A percentile compares a stretch with the other conserved stretches of the same genome.
These are phyloP conservation scores for Vitis hybrid DNA, from an alignment of 177 flowering plant genomes.

Conservation along the genomic window DNA sequence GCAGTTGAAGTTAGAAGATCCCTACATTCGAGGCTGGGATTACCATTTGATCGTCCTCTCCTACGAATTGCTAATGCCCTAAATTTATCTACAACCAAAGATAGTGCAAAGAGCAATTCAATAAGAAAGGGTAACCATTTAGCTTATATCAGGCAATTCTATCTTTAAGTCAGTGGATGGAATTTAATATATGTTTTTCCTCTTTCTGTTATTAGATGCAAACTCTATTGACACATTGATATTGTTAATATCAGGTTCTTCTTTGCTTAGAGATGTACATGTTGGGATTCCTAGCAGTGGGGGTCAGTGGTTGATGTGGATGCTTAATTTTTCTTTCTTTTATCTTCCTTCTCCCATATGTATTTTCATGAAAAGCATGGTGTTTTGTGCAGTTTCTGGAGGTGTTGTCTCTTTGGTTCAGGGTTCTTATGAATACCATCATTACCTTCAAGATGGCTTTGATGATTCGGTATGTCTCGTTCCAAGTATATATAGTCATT, in stretches of 20 bases:
- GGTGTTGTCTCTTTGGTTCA: conserved; percentile 68
- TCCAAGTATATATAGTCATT: not conserved
- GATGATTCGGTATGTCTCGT: conserved; percentile 73
- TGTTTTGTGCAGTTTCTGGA: conserved; percentile 64
- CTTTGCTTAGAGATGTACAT: conserved; percentile 85
- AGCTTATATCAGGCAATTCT: not conserved
- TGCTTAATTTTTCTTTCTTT: not conserved
- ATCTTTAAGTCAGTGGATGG: not conserved
- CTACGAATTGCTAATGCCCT: conserved; percentile 78
- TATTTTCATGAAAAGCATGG: not conserved
- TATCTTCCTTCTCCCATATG: not conserved
- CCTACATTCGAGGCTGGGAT: conserved; percentile 75
- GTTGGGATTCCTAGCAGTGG: conserved; percentile 78
- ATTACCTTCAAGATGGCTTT: conserved; percentile 89
- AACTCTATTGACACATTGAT: conserved; percentile 5
- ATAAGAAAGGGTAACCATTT: conserved; percentile 45
- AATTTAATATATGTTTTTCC: not conserved
- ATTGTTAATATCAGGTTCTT: conserved; percentile 44
- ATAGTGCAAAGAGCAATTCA: conserved; percentile 28
- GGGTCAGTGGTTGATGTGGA: conserved; percentile 42
- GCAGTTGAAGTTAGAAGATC: conserved; percentile 82
- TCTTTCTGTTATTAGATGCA: not conserved
- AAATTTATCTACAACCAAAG: conserved; percentile 33
- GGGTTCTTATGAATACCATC: conserved; percentile 93
- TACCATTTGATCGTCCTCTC: conserved; percentile 90